These are phyloP conservation scores for Cucurbita maxima DNA, from an alignment of 306 rosid genomes.

Conservation along the genomic window DNA sequence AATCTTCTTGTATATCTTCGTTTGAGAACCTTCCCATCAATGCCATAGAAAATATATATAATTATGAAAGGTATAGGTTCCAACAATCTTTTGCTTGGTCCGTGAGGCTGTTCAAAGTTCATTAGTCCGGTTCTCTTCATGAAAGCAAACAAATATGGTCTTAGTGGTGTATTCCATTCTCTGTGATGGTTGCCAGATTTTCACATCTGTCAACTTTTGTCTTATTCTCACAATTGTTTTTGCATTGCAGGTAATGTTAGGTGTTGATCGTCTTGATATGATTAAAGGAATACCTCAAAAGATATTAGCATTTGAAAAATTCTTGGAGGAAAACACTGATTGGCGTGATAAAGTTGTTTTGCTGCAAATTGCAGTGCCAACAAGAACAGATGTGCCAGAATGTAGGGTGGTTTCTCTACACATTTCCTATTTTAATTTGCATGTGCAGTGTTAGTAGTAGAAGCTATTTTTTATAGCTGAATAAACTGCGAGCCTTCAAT, in stretches of 20 bases:
- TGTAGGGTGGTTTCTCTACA: constrained; percentile 35
- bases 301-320: constrained; percentile 80
- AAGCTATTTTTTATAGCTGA: neutral
- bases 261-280: constrained; percentile 94
- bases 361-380: constrained; percentile 93
- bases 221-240: constrained; percentile 8
- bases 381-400: constrained; percentile 91
- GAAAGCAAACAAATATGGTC: neutral
- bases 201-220: neutral
- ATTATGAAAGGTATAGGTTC: neutral
- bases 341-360: constrained; percentile 83
- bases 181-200: neutral
- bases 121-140: neutral
- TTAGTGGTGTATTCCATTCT: neutral
- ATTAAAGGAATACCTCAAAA: constrained; percentile 93
- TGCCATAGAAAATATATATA: neutral
- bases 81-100: neutral
- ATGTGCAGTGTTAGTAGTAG: constrained; percentile 8
- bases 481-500: neutral
- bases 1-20: neutral
- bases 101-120: neutral
- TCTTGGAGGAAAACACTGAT: constrained; percentile 54
- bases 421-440: constrained; percentile 2
- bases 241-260: constrained; percentile 68
- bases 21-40: neutral